Conservation (phyloP, 352 stramenopile genomes). For the Pythium utonaiense region DNA sequence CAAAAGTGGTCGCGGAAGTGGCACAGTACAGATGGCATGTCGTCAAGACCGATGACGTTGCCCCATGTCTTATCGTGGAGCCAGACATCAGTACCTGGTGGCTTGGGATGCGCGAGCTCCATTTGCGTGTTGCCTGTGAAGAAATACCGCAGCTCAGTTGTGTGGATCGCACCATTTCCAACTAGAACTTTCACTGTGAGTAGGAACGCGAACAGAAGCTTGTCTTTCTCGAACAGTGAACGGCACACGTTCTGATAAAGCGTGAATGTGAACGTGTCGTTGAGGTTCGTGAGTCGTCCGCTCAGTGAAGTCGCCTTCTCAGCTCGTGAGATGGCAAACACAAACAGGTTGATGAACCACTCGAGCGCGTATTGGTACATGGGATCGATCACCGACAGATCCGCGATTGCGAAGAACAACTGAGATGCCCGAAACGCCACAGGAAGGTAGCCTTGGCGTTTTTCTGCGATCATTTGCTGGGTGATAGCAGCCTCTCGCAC, state of each 20-base stretch:
- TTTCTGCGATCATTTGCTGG: constrained; percentile 91
- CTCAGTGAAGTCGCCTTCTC: constrained; percentile 73
- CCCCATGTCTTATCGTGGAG: constrained; percentile 89
- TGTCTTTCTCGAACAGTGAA: constrained; percentile 96
- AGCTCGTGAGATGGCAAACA: constrained; percentile 87
- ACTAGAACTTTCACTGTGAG: constrained; percentile 92
- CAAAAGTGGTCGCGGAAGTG: constrained; percentile 53
- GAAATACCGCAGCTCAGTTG: constrained; percentile 85
- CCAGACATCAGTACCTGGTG: constrained; percentile 53
- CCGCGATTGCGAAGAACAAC: constrained; percentile 94
- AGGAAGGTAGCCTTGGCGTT: constrained; percentile 88
- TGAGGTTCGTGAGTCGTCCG: constrained; percentile 85
- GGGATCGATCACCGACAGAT: constrained; percentile 90
- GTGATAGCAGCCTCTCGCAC: constrained; percentile 91
- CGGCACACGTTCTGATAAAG: constrained; percentile 96
- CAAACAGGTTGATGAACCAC: constrained; percentile 96
- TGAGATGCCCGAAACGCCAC: constrained; percentile 90
- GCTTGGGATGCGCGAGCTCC: constrained; percentile 80
- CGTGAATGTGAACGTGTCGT: constrained; percentile 93
- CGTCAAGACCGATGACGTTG: constrained; percentile 79
- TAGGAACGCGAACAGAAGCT: constrained; percentile 94
- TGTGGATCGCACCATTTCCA: constrained; percentile 71
- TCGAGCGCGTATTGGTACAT: constrained; percentile 97
- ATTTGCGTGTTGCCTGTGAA: constrained; percentile 92
- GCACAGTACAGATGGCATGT: constrained; percentile 41